Base-by-base conservation (phyloP, 1,284 basidiomycete genomes). In the Cryptococcus sp. region DNA sequence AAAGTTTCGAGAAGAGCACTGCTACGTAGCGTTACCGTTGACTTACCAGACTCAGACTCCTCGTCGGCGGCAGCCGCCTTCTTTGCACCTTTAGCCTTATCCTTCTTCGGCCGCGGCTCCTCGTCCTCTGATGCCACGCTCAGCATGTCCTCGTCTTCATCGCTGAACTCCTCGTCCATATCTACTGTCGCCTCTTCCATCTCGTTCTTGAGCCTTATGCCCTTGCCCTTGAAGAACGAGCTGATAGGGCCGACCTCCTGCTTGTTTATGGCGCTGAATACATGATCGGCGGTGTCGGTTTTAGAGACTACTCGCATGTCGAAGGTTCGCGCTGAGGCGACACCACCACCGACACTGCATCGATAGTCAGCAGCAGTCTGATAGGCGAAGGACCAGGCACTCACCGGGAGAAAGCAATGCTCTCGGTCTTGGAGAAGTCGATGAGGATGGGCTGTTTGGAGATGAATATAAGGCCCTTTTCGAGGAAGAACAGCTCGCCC, bases 401-500 rank as follows among this genome's bases (percentile, higher is more conserved):
- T 52, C 50, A 81, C 80, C 93, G 89, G 12, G 93, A 94, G 81
- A 98, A 97, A 50, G 92, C 83, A 59, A 91, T 88, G 77, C 90
- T 88, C 67, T 93, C 87, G 57, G 98, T 88, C 69, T 98, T 92
- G 55, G 85, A 84, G 64, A 96, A 87, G 64, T 96, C 90, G 67
- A 98, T 84, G 68, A 97, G 87, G 39, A 88, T 87, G 1, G 96
- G 94, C 69, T 93, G 88, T 78, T 98, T 98, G 57, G 94, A 93
- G 54, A 98, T 93, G 80, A 98, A 99, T 78, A 99, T 91, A 50
- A 99, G 82, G 73, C 89, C 91, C 83, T 97, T 97, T 75, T 98
- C 96, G 61, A 99, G 86, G 80, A 98, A 86, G 83, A 97, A 98
- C 24, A 99, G 85, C 75, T 97, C 91, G 61, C 96, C 96, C 76